These are phyloP conservation scores for Symbiotaphrina buchneri DNA, from an alignment of 495 filamentous ascomycete species.

Conservation along the genomic window DNA sequence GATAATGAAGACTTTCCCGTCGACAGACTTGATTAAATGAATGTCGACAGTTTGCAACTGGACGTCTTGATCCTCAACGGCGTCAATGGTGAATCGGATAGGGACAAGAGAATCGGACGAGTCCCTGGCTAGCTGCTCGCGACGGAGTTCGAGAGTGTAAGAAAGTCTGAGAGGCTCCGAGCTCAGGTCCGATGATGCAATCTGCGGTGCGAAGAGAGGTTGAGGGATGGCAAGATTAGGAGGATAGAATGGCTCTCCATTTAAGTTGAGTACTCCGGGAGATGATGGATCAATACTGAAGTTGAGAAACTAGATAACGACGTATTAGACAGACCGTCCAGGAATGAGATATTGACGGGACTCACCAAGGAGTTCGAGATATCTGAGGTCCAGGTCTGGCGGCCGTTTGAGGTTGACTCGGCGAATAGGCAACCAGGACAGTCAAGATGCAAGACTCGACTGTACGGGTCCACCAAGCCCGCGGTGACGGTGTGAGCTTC, in stretches of 20 bases:
- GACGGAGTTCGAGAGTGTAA: neutral
- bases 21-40: conserved; percentile 18
- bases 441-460: conserved; percentile 2
- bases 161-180: neutral
- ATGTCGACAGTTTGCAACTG: conserved; percentile 21
- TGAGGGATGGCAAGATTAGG: neutral
- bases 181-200: neutral
- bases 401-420: neutral
- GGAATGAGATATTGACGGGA: neutral
- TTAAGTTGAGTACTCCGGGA: conserved; percentile 2
- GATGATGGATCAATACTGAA: neutral
- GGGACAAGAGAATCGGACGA: neutral
- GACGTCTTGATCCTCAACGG: conserved; percentile 21
- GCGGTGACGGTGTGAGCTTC: neutral
- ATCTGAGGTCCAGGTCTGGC: neutral
- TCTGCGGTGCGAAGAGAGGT: conserved; percentile 1
- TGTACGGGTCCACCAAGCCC: neutral
- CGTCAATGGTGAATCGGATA: conserved; percentile 14
- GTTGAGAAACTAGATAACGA: conserved; percentile 2
- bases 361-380: conserved; percentile 5
- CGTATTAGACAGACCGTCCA: neutral
- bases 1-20: conserved; percentile 19
- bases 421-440: conserved; percentile 5
- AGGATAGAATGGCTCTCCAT: conserved; percentile 3
- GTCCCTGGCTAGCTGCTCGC: neutral